Evolutionary conservation across 306 rosid species (phyloP).

Genomic region (Corylus heterophylla): DNA sequence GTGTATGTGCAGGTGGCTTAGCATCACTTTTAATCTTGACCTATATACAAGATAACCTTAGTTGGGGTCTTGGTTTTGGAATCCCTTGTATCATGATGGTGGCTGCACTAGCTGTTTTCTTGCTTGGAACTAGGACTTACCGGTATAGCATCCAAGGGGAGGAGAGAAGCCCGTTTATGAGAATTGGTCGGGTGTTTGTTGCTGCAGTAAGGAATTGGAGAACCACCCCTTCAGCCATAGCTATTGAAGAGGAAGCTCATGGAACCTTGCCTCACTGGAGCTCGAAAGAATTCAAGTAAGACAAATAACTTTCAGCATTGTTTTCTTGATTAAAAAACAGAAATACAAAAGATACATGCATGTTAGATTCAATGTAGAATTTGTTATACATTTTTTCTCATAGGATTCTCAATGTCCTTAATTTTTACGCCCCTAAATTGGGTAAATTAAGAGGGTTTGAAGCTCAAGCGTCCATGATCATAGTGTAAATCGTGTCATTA

Average conservation of each 20-base stretch:
- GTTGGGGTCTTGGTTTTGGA: slow-evolving; percentile 73
- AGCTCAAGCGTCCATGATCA: too few relatives aligned
- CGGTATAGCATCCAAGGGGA: slow-evolving; percentile 32
- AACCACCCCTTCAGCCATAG: slow-evolving; percentile 2
- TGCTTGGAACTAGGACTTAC: slow-evolving; percentile 56
- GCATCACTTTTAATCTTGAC: slow-evolving; percentile 35
- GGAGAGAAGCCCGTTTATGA: slow-evolving; percentile 41
- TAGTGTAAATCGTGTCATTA: too few relatives aligned
- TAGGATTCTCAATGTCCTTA: too few relatives aligned
- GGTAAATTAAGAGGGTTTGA: too few relatives aligned
- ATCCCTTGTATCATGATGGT: slow-evolving; percentile 53
- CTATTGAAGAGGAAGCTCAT: slow-evolving; percentile 19
- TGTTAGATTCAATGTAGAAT: too few relatives aligned
- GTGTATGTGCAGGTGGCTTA: slow-evolving; percentile 40
- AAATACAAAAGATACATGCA: too few relatives aligned
- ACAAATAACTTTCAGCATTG: neutral
- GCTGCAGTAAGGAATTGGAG: slow-evolving; percentile 38
- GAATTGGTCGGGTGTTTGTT: slow-evolving; percentile 45
- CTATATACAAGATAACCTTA: slow-evolving; percentile 53
- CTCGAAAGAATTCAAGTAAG: slow-evolving; percentile 46
- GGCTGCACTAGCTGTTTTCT: slow-evolving; percentile 49
- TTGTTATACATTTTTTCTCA: too few relatives aligned
- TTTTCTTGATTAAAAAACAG: neutral
- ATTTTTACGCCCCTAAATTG: too few relatives aligned
- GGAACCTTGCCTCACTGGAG: slow-evolving; percentile 23